Percentiles rank a stretch among this genome's conserved stretches.
phyloP scores from a whole-genome alignment of 768 basidiomycete genomes.

The Tylopilus cervinicoccineus region DNA sequence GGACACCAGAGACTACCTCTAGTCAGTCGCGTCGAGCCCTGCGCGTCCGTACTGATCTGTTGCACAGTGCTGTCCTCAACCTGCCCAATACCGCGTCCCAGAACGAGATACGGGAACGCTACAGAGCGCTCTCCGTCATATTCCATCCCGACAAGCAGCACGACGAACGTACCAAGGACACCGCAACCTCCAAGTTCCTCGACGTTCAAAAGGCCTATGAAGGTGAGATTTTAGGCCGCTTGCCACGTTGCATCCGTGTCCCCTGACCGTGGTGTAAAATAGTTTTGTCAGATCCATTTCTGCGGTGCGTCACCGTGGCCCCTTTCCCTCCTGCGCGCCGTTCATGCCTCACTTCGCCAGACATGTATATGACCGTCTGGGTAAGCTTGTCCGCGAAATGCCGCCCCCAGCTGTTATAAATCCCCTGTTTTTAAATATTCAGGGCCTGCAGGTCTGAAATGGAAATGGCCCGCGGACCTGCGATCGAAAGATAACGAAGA shows the following conservation, averaged over 20 bases:
- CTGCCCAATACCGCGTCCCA: slow-evolving; percentile 59
- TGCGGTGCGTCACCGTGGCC: slow-evolving; percentile 43
- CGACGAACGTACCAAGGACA: slow-evolving; percentile 48
- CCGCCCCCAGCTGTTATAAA: slow-evolving; percentile 8
- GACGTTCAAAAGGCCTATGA: slow-evolving; percentile 83
- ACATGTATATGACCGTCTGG: slow-evolving; percentile 73
- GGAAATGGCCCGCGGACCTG: slow-evolving; percentile 43
- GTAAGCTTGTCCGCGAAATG: slow-evolving; percentile 31
- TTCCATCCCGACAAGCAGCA: slow-evolving; percentile 86
- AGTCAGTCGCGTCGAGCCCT: slow-evolving; percentile 18
- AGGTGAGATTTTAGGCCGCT: slow-evolving; percentile 38
- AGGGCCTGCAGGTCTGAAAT: slow-evolving; percentile 38
- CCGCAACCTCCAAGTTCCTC: slow-evolving; percentile 65
- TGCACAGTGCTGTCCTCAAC: slow-evolving; percentile 58
- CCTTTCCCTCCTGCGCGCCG: not conserved
- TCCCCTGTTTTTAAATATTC: slow-evolving; percentile 4
- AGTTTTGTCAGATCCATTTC: slow-evolving; percentile 72
- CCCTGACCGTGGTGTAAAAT: slow-evolving; percentile 15
- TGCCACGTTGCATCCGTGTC: not conserved
- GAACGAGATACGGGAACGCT: slow-evolving; percentile 70
- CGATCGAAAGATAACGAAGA: slow-evolving; percentile 45
- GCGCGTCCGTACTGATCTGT: not conserved
- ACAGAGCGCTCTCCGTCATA: slow-evolving; percentile 65
- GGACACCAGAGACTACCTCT: slow-evolving; percentile 25
- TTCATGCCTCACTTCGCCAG: slow-evolving; percentile 34